These are phyloP conservation scores for Dianthus caryophyllus DNA, from an alignment of 148 eudicot species.

Conservation along the genomic window DNA sequence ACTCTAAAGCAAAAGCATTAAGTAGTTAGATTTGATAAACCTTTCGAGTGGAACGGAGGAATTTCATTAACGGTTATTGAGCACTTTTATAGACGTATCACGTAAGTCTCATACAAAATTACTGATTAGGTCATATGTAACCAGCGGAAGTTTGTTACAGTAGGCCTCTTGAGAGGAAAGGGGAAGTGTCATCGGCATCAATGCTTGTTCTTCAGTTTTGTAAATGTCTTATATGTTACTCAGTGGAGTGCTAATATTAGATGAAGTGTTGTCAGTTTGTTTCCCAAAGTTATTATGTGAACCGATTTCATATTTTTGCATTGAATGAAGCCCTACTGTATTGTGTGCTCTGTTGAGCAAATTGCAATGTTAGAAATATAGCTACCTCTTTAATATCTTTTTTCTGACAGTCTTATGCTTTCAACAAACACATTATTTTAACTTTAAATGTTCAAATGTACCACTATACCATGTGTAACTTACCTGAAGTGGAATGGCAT, in stretches of 20 bases:
- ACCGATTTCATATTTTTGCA: not conserved
- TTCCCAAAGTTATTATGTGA: not conserved
- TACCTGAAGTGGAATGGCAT: conserved; percentile 74
- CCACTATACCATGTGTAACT: not conserved
- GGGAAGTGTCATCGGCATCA: not conserved
- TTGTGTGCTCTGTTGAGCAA: not conserved
- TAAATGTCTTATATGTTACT: not conserved
- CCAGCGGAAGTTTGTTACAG: too few relatives aligned
- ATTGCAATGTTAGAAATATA: too few relatives aligned
- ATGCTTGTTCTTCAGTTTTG: not conserved
- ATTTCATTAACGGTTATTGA: not conserved
- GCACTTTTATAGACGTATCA: too few relatives aligned
- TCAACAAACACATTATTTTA: not conserved
- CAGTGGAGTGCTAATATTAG: not conserved
- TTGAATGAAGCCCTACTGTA: not conserved
- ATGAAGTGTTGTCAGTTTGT: not conserved
- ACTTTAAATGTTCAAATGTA: not conserved
- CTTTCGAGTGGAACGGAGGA: not conserved
- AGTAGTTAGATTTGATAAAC: not conserved
- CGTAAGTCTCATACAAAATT: too few relatives aligned
- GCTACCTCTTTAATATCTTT: too few relatives aligned
- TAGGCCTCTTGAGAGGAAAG: too few relatives aligned
- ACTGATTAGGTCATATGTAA: too few relatives aligned
- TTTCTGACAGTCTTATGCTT: not conserved
- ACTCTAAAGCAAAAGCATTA: not conserved